Evolutionary conservation across 2,329 filamentous ascomycete species (phyloP).

Genomic region (Pyrenophora graminea): DNA sequence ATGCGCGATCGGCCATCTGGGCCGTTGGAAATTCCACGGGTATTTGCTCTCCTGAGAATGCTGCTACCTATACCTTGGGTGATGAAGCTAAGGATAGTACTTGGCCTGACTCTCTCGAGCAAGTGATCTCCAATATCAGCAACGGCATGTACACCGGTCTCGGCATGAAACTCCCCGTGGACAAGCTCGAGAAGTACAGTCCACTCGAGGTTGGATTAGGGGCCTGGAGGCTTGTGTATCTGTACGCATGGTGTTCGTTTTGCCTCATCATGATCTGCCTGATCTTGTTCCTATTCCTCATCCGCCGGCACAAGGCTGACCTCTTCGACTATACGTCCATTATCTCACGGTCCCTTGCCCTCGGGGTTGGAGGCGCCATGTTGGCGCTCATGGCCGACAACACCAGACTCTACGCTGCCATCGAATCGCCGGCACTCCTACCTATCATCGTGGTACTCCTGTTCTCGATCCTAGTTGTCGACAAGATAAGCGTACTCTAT

Average conservation of each 20-base stretch:
- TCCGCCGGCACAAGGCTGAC: constrained; percentile 47
- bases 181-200: constrained; percentile 31
- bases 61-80: constrained; percentile 13
- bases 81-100: constrained; percentile 2
- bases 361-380: constrained; percentile 34
- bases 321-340: constrained; percentile 48
- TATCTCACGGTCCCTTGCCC: constrained; percentile 33
- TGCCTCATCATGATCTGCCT: constrained; percentile 44
- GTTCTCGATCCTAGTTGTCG: constrained; percentile 37
- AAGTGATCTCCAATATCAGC: constrained; percentile 27
- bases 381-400: constrained; percentile 37
- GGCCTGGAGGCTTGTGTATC: constrained; percentile 39
- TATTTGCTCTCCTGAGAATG: constrained; percentile 36
- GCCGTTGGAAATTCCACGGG: constrained; percentile 37
- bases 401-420: constrained; percentile 26
- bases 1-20: constrained; percentile 20
- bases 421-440: constrained; percentile 40
- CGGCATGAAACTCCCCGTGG: constrained; percentile 40
- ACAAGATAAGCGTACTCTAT: constrained; percentile 37
- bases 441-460: constrained; percentile 44
- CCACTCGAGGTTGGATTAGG: constrained; percentile 33
- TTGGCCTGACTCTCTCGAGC: constrained; percentile 27
- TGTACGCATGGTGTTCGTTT: constrained; percentile 47
- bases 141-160: constrained; percentile 41
- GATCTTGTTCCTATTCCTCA: constrained; percentile 47